These are phyloP conservation scores for Boeremia lycopersici DNA, from an alignment of 2,329 filamentous ascomycete species.

Conservation along the genomic window DNA sequence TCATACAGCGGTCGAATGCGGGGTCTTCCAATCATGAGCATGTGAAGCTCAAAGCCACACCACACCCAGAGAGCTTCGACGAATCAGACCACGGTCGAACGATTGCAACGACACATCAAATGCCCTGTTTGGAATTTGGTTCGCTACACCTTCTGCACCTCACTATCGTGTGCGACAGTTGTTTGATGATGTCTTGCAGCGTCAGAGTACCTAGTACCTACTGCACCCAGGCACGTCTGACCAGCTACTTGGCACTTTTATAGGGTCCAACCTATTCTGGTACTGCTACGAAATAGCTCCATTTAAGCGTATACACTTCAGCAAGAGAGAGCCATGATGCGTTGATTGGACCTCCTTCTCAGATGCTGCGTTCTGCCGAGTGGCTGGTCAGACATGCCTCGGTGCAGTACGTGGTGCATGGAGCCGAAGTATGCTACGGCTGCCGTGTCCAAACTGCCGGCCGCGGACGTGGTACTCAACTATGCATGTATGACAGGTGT, in stretches of 20 bases:
- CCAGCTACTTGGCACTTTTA: no score
- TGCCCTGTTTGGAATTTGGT: slow-evolving; percentile 1
- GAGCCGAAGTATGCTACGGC: slow-evolving; percentile 4
- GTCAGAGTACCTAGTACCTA: background rate
- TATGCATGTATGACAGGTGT: background rate
- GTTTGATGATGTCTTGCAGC: slow-evolving; percentile 3
- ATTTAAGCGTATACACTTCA: no score
- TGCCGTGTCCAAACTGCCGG: slow-evolving; percentile 23
- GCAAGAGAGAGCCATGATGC: no score
- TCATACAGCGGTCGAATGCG: slow-evolving; percentile 23
- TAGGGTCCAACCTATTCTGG: no score
- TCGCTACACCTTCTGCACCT: slow-evolving; percentile 11
- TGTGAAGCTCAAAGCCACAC: slow-evolving; percentile 32
- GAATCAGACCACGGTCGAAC: slow-evolving; percentile 23
- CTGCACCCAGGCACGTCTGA: no score
- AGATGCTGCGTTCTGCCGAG: no score
- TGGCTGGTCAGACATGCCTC: no score
- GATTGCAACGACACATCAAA: slow-evolving; percentile 23
- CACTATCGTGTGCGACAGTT: slow-evolving; percentile 6
- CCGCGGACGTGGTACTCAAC: slow-evolving; percentile 25
- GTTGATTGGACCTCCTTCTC: no score
- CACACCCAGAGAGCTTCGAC: slow-evolving; percentile 21
- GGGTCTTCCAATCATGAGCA: slow-evolving; percentile 28
- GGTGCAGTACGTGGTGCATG: background rate
- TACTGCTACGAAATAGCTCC: no score